Evolutionary conservation across 495 filamentous ascomycete species (phyloP).

Genomic region (Patellaria atrata): DNA sequence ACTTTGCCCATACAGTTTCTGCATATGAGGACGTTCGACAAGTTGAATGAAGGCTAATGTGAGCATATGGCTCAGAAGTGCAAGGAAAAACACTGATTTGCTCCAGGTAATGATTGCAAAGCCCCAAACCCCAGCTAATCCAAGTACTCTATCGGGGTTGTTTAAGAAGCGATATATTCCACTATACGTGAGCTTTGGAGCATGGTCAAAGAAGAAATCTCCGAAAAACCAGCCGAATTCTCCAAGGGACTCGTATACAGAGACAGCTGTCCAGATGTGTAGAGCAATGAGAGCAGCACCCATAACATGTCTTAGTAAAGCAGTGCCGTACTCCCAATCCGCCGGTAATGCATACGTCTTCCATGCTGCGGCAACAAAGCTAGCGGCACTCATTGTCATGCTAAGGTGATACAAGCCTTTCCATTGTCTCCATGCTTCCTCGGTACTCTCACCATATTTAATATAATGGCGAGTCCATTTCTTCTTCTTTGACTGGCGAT

Average conservation of each 20-base stretch:
- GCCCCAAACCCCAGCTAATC: slow-evolving; percentile 92
- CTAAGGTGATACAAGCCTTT: slow-evolving; percentile 90
- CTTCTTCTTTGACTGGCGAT: slow-evolving; percentile 75
- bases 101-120: slow-evolving; percentile 85
- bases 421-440: slow-evolving; percentile 96
- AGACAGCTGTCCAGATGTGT: slow-evolving; percentile 84
- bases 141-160: slow-evolving; percentile 89
- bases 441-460: slow-evolving; percentile 80
- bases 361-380: slow-evolving; percentile 83
- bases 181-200: slow-evolving; percentile 72
- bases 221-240: slow-evolving; percentile 99
- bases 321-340: slow-evolving; percentile 73
- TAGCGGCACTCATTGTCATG: slow-evolving; percentile 73
- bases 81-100: slow-evolving; percentile 65
- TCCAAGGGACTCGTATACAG: slow-evolving; percentile 90
- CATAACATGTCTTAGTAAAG: slow-evolving; percentile 72
- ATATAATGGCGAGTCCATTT: slow-evolving; percentile 93
- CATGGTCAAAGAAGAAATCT: slow-evolving; percentile 86
- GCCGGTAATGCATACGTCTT: slow-evolving; percentile 83
- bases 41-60: slow-evolving; percentile 81
- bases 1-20: slow-evolving; percentile 81
- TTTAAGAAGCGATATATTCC: slow-evolving; percentile 97
- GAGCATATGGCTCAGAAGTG: slow-evolving; percentile 69
- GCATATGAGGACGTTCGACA: slow-evolving; percentile 95
- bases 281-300: slow-evolving; percentile 68